Base-by-base conservation (phyloP, 345 rosid species). In the Alliaria petiolata region DNA sequence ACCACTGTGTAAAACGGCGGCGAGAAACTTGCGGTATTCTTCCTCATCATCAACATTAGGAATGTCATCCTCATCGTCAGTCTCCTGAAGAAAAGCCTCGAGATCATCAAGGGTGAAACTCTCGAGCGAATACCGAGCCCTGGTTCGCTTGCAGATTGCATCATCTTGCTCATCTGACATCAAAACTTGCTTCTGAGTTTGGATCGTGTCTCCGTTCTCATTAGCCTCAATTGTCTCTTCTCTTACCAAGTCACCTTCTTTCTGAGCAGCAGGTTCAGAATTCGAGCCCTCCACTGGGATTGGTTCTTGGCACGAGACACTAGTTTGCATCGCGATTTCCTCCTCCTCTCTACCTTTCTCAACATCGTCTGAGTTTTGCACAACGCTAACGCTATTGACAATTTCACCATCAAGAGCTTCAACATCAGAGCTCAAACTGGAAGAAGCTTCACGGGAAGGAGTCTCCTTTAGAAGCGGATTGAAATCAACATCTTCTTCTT, bases 31-130 rank as follows among this genome's bases (percentile, higher is more conserved):
- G 78, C 82, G 86, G 49, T 91, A 89, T 79, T 91, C 98, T 58
- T 84, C 89, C 75, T 95, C 89, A 68, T 95, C 99, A 13, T 91
- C 91, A 47, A 88, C 88, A 73, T 95, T 91, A 20, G 81, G 95
- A 76, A 86, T 78, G 53, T 87, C 93, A 42, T 91, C 95, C 43
- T 89, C 98, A 28, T 95, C 93, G 83, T 95, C 99, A 15, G 96
- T 86, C 83, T 91, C 96, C 67, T 95, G 92, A 65, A 95, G 90
- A 78, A 91, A 91, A 34, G 89, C 86, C 88, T 95, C 99, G 10
- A 95, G 93, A 71, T 95, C 99, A 82, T 95, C 96, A 13, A 95
- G 96, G 4, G 92, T 89, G 76, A 88, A 91, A 76, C 90, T 80
- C 42, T 83, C 85, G 36, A 91, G 93, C 1, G 97, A 95, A 82